Base-by-base conservation (phyloP, 768 basidiomycete genomes). In the Rickenella mellea region DNA sequence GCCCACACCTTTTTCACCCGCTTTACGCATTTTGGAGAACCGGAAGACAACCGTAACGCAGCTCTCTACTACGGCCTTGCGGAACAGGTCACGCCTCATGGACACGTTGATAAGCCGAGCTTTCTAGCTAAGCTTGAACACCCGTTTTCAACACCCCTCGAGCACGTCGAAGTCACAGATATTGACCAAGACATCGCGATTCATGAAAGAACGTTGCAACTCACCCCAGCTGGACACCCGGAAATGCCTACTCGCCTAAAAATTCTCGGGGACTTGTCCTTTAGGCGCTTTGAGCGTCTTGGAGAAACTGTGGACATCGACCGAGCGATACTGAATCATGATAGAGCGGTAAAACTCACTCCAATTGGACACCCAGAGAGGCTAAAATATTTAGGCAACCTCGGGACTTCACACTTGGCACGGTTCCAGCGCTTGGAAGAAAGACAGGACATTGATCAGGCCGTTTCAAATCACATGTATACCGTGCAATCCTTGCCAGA, bases 391-490 rank as follows among this genome's bases (percentile, higher is more conserved):
- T 35, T 51, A 8, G 14, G 8, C 20, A 49, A 42, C 27, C 48
- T 49, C n/a, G 50, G 44, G 6, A 19, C 10, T 31, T 9, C 44
- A 5, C 29, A 28, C 5, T 8, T 17, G 4, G 17, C 6, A 3
- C 49, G 45, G 14, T 51, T 51, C 40, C 6, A 30, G 19, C 27
- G 21, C 9, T 25, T 46, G 21, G 40, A 41, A n/a, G 39, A 50
- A 2, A 21, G 45, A 3, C 15, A 5, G 19, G 48, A 51, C 27
- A 9, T 51, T 15, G 19, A 50, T 6, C 25, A n/a, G 27, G 35
- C 49, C 17, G 42, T 50, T 8, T 25, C 24, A 27, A 20, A 25
- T 21, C 39, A 21, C 6, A 28, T 33, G 21, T n/a, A n/a, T 14
- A 48, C 49, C 6, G 31, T 51, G 6, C 21, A 28, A 29, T 32